Conservation (phyloP, 441 rosid species). For the Isatis lusitanica region DNA sequence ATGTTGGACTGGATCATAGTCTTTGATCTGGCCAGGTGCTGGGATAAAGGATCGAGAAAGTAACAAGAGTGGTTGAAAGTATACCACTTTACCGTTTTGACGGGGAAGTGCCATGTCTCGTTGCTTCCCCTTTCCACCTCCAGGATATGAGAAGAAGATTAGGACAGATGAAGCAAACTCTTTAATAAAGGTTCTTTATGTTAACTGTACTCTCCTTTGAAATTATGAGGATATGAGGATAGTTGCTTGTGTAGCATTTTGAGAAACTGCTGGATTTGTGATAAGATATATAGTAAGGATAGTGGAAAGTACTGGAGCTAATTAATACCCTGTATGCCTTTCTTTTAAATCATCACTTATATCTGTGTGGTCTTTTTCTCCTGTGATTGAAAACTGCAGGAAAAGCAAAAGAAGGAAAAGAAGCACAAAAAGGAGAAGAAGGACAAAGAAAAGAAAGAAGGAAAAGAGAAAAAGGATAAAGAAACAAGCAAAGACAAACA, state of each 20-base stretch:
- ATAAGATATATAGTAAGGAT: not conserved
- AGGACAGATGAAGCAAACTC: slow-evolving; percentile 46
- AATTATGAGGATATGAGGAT: too few species aligned
- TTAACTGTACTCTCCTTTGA: too few species aligned
- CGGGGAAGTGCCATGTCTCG: slow-evolving; percentile 69
- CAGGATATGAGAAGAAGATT: slow-evolving; percentile 79
- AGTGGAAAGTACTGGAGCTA: not conserved
- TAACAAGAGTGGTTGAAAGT: slow-evolving; percentile 38
- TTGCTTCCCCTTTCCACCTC: slow-evolving; percentile 88
- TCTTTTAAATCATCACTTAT: slow-evolving; percentile 5
- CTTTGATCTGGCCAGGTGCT: slow-evolving; percentile 54
- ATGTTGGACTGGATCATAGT: slow-evolving; percentile 66
- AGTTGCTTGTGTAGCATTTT: slow-evolving; percentile 5
- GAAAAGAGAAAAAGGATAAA: slow-evolving; percentile 54
- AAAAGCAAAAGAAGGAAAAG: slow-evolving; percentile 57
- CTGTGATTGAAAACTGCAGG: slow-evolving; percentile 42
- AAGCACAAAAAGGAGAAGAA: slow-evolving; percentile 57
- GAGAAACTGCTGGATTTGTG: not conserved
- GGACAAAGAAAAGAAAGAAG: slow-evolving; percentile 51
- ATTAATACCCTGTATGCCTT: not conserved
- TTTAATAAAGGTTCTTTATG: slow-evolving; percentile 51
- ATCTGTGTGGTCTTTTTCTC: slow-evolving; percentile 4
- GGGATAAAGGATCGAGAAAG: slow-evolving; percentile 50
- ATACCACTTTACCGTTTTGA: slow-evolving; percentile 36
- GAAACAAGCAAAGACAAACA: slow-evolving; percentile 57